Conservation (phyloP, 305 asterid species). For the Fraxinus floribunda region DNA sequence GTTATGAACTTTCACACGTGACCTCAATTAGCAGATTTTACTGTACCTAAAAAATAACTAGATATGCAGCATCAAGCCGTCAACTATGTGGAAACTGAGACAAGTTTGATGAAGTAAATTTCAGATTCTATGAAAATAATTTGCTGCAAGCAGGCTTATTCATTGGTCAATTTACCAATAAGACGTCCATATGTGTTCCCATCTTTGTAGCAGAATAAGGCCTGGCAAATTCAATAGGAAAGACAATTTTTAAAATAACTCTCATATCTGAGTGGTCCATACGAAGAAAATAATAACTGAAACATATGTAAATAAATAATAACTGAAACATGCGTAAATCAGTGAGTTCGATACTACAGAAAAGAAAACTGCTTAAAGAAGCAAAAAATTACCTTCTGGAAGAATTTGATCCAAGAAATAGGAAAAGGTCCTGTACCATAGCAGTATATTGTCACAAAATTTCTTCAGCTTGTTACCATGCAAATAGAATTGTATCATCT, state of each 20-base stretch:
- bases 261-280: neutral
- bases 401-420: conserved; percentile 62
- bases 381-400: conserved; percentile 53
- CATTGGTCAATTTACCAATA: conserved; percentile 50
- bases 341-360: conserved; percentile 1
- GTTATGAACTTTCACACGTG: neutral
- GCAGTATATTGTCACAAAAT: conserved; percentile 20
- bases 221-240: conserved; percentile 37
- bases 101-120: neutral
- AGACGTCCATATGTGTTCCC: conserved; percentile 70
- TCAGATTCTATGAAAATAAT: conserved; percentile 12
- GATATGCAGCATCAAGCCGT: neutral
- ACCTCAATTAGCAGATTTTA: neutral
- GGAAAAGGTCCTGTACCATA: conserved; percentile 53
- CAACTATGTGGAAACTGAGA: neutral
- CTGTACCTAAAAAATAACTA: neutral
- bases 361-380: conserved; percentile 17
- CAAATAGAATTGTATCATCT: neutral
- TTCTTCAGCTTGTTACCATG: neutral
- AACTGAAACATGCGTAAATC: neutral
- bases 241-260: conserved; percentile 15
- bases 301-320: conserved; percentile 1
- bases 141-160: neutral
- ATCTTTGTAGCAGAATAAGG: conserved; percentile 56
- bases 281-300: neutral